phyloP scores from a whole-genome alignment of 176 grass and related monocot species.

The Pontederia paniculata region DNA sequence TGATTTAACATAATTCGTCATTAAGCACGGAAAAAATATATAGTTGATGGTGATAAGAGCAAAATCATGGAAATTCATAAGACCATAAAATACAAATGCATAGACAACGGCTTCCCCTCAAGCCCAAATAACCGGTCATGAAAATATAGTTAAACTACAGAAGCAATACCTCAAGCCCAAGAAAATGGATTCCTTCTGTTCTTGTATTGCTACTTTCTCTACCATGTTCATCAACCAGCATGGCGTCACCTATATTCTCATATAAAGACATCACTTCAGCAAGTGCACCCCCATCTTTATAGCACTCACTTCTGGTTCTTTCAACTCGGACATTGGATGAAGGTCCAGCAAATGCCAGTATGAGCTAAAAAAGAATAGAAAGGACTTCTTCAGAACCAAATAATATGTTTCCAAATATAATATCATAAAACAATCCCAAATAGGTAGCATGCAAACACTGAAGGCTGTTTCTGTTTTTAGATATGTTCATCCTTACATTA shows the following conservation, averaged over 20 bases:
- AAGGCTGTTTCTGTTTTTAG: no score
- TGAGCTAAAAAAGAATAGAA: conserved; percentile 32
- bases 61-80: background rate
- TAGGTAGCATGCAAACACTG: background rate
- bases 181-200: conserved; percentile 30
- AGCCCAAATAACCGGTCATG: no score
- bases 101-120: no score
- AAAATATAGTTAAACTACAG: no score
- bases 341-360: conserved; percentile 56
- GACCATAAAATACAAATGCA: background rate
- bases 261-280: conserved; percentile 63
- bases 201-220: conserved; percentile 20
- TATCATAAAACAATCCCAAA: background rate
- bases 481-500: no score
- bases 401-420: background rate
- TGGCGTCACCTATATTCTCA: conserved; percentile 37
- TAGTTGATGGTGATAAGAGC: no score
- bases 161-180: conserved; percentile 55
- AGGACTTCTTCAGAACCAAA: background rate
- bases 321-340: conserved; percentile 65
- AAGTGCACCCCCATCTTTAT: conserved; percentile 54
- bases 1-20: background rate
- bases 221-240: conserved; percentile 20
- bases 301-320: conserved; percentile 32
- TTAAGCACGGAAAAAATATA: background rate